Evolutionary conservation across 495 filamentous ascomycete genomes (phyloP).

Genomic region (Paragyromitra xinjiangensis): DNA sequence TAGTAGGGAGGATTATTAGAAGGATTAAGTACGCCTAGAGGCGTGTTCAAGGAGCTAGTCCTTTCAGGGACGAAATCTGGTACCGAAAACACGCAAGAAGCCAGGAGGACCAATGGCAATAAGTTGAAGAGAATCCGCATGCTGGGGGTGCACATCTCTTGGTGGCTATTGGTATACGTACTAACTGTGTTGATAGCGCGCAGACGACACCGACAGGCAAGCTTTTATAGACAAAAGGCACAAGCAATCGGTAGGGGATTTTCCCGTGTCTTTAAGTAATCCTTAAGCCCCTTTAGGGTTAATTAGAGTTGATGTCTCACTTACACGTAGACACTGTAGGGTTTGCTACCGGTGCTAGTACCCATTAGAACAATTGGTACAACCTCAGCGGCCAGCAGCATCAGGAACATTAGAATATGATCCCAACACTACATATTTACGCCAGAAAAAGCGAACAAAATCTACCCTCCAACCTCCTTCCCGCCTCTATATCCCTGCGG

Average conservation of each 20-base stretch:
- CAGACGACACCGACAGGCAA: neutral
- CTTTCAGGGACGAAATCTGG: slow-evolving; percentile 30
- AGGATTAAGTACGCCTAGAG: slow-evolving; percentile 57
- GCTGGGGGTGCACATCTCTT: neutral
- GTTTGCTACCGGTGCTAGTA: neutral
- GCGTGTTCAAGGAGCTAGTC: slow-evolving; percentile 62
- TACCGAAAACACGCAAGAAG: slow-evolving; percentile 69
- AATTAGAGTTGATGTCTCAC: neutral
- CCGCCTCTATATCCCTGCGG: neutral
- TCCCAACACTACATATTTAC: neutral
- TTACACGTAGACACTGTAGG: neutral
- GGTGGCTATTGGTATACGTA: neutral
- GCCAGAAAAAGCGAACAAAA: neutral
- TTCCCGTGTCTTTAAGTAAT: neutral
- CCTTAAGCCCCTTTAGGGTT: neutral
- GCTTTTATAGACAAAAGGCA: neutral
- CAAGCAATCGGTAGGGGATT: neutral
- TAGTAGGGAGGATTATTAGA: neutral
- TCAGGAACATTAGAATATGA: neutral
- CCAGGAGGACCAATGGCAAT: slow-evolving; percentile 60
- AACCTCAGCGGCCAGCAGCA: neutral
- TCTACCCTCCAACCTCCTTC: too few relatives aligned
- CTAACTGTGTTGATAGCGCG: neutral
- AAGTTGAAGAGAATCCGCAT: slow-evolving; percentile 19
- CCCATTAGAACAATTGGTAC: neutral